Evolutionary conservation across 225 moss, liverwort and hornwort genomes (phyloP), one percentile per base, ranked within the genome.

Genomic region (Sphagnum tenellum): DNA sequence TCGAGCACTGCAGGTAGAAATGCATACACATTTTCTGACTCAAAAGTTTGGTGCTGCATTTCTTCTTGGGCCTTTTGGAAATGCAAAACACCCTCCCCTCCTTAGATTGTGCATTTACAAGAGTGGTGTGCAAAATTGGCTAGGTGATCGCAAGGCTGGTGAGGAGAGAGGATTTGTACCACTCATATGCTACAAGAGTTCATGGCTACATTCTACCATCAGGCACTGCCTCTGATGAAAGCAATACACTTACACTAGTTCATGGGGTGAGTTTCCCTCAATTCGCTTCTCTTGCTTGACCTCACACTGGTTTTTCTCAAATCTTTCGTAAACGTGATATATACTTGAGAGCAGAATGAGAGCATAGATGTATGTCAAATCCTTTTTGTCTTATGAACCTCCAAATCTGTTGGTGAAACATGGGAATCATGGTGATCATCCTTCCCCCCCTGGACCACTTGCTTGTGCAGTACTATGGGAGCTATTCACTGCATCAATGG

Each of bases 401-500:
- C 29, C 29, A 29, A 29, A 29, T 29, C 29, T 29, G 29, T 29
- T 29, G 29, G 29, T 29, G 29, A 29, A 29, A 29, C 1, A 1
- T 29, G 29, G 29, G 55, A 29, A 29, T 29, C 29, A 29, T 29
- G 29, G 29, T 29, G 29, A 29, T 29, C 29, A 29, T 29, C 1
- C 0, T 29, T 29, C 29, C 29, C 29, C 29, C 29, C 29, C 29
- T n/a, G 29, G 29, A 29, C 29, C 1, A 1, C 29, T 29, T 29
- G 29, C 1, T 47, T 12, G 29, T 67, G 67, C 78, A 82, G 81
- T 78, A 78, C 55, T 67, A 82, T 70, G 81, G 81, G 61, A 75
- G 78, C 66, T 82, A 82, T 47, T 82, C 81, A 9, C 66, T 82
- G 61, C 81, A 82, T 68, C 81, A 78, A 48, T 82, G 81, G 81